These are phyloP conservation scores for Podospora australis DNA, from an alignment of 495 filamentous ascomycete species.

Conservation along the genomic window DNA sequence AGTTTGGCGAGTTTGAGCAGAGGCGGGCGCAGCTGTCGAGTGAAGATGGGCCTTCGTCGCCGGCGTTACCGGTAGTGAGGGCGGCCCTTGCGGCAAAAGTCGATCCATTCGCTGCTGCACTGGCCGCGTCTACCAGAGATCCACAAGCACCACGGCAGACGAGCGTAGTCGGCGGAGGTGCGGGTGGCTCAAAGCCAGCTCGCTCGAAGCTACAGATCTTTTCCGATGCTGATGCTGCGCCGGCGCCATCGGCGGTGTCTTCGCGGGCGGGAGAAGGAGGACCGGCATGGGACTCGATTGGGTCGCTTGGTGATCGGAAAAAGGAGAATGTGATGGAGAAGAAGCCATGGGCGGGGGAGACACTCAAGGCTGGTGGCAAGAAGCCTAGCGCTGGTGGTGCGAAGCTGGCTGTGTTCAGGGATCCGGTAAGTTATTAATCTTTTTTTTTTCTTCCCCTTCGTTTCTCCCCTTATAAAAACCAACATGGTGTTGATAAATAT, in stretches of 20 bases:
- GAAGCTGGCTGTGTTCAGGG: conserved; percentile 91
- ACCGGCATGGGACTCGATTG: conserved; percentile 90
- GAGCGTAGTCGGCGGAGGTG: conserved; percentile 37
- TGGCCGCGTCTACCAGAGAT: conserved; percentile 43
- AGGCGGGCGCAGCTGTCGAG: conserved; percentile 59
- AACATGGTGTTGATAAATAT: conserved; percentile 80
- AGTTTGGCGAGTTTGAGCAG: conserved; percentile 83
- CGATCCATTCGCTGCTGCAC: conserved; percentile 61
- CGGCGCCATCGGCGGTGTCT: conserved; percentile 41
- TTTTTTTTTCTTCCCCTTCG: conserved; percentile 19
- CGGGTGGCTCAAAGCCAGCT: conserved; percentile 50
- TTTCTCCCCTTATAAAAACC: conserved; percentile 26
- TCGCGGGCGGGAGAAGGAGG: conserved; percentile 42
- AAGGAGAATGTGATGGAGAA: conserved; percentile 89
- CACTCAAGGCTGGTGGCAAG: conserved; percentile 77
- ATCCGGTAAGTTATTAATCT: conserved; percentile 71
- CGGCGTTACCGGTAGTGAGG: conserved; percentile 74
- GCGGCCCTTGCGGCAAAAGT: conserved; percentile 82
- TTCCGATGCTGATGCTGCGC: conserved; percentile 60
- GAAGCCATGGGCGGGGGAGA: conserved; percentile 89
- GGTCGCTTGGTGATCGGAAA: conserved; percentile 74
- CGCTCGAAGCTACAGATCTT: conserved; percentile 89
- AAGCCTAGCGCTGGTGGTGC: conserved; percentile 50
- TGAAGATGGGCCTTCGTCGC: conserved; percentile 65
- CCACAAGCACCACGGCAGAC: conserved; percentile 58